Conservation (phyloP, 2,329 filamentous ascomycete species). For the Chaetomiaceae sp. region DNA sequence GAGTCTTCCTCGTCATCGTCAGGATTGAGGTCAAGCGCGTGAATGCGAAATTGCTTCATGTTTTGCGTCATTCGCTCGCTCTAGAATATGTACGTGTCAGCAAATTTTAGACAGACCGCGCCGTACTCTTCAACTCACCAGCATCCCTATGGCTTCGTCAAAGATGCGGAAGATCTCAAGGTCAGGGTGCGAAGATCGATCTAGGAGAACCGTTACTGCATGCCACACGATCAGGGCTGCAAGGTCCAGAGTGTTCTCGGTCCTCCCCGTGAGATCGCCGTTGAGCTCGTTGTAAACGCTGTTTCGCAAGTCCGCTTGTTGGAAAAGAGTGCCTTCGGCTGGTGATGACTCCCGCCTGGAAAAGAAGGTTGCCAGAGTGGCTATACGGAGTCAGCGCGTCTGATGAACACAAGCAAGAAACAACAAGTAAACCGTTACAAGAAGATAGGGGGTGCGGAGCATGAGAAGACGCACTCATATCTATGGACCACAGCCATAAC, state of each 20-base stretch:
- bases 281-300: constrained; percentile 62
- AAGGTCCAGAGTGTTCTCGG: constrained; percentile 56
- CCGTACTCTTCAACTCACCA: constrained; percentile 36
- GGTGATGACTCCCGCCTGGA: constrained; percentile 48
- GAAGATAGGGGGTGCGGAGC: too few species aligned
- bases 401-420: too few species aligned
- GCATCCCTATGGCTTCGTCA: constrained; percentile 57
- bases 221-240: constrained; percentile 57
- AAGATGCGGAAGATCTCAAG: constrained; percentile 60
- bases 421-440: too few species aligned
- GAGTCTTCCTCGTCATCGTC: constrained; percentile 31
- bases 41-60: constrained; percentile 55
- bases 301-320: constrained; percentile 56
- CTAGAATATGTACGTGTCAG: constrained; percentile 31
- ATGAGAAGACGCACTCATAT: constrained; percentile 44
- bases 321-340: constrained; percentile 49
- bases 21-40: constrained; percentile 42
- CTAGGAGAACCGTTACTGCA: constrained; percentile 55
- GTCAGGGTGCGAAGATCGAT: constrained; percentile 53
- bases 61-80: constrained; percentile 57
- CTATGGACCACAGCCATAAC: constrained; percentile 56
- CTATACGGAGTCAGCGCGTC: constrained; percentile 24
- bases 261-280: constrained; percentile 55
- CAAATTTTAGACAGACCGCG: not conserved
- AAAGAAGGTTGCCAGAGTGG: constrained; percentile 49